A percentile compares a stretch with the other conserved stretches of the same genome.
These are phyloP conservation scores for Spirogloea muscicola DNA, from an alignment of 139 green algal genomes.

Conservation along the genomic window DNA sequence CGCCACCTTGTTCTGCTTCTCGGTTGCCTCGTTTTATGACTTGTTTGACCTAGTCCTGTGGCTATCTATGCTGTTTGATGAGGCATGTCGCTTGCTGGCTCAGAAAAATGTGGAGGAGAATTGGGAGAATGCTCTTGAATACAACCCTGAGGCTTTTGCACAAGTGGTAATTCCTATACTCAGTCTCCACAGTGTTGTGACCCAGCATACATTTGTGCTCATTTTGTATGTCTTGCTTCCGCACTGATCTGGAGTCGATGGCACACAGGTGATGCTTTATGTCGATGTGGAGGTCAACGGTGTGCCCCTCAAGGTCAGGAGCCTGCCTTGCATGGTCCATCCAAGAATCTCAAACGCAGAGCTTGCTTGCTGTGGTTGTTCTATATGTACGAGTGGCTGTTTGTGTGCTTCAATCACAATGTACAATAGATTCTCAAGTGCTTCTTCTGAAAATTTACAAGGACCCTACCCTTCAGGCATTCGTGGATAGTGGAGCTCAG, in stretches of 20 bases:
- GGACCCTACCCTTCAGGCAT: constrained; percentile 25
- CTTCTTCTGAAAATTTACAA: not conserved
- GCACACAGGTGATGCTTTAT: constrained; percentile 60
- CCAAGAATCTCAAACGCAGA: too few species aligned
- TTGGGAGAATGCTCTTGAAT: constrained; percentile 77
- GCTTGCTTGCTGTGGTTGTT: not conserved
- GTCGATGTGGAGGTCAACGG: constrained; percentile 60
- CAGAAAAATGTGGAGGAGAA: constrained; percentile 88
- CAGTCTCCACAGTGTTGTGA: too few species aligned
- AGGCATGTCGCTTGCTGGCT: not conserved
- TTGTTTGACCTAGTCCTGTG: too few species aligned
- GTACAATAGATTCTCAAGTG: not conserved
- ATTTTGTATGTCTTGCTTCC: too few species aligned
- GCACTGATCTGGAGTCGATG: too few species aligned
- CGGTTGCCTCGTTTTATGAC: too few species aligned
- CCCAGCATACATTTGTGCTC: too few species aligned
- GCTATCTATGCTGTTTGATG: not conserved
- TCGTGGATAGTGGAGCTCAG: constrained; percentile 68
- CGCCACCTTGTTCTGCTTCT: too few species aligned
- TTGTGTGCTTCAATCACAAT: not conserved
- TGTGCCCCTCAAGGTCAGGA: constrained; percentile 48
- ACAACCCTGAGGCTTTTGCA: constrained; percentile 78
- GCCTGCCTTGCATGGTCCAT: too few species aligned
- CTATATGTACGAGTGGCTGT: not conserved
- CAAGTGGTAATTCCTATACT: constrained; percentile 47